Conservation (phyloP, 225 moss, liverwort and hornwort species). For the Bryoerythrophyllum caledonicum region DNA sequence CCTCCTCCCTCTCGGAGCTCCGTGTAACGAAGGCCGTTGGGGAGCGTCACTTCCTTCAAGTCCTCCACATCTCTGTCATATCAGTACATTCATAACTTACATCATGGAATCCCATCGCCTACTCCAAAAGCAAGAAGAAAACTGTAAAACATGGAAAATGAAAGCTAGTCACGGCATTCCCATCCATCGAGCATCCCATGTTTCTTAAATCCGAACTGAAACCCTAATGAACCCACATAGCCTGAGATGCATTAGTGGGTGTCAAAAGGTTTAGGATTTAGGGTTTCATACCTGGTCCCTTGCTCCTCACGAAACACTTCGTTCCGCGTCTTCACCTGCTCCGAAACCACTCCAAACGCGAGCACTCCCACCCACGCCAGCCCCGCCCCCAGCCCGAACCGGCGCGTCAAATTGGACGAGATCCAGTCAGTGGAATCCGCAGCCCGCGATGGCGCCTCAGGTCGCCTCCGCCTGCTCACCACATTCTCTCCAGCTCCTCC, state of each 20-base stretch:
- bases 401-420: slow-evolving; percentile 72
- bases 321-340: slow-evolving; percentile 95
- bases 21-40: slow-evolving; percentile 68
- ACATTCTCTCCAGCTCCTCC: slow-evolving; percentile 11
- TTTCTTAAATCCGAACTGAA: background rate
- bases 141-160: background rate
- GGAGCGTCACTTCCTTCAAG: slow-evolving; percentile 51
- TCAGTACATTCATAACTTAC: background rate
- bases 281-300: slow-evolving; percentile 55
- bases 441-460: slow-evolving; percentile 41
- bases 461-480: slow-evolving; percentile 32
- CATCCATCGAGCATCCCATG: background rate
- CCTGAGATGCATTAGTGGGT: no score
- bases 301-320: slow-evolving; percentile 79
- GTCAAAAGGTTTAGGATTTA: no score
- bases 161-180: background rate
- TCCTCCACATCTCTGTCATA: slow-evolving; percentile 56
- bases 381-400: slow-evolving; percentile 94
- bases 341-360: slow-evolving; percentile 90
- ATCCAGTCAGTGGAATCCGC: slow-evolving; percentile 92
- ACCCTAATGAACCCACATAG: background rate
- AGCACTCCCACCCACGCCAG: slow-evolving; percentile 94
- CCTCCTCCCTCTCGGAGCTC: slow-evolving; percentile 90
- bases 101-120: background rate
- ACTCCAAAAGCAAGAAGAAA: background rate